phyloP scores from a whole-genome alignment of 2,329 filamentous ascomycete genomes.

The Penicillium corylophilum region DNA sequence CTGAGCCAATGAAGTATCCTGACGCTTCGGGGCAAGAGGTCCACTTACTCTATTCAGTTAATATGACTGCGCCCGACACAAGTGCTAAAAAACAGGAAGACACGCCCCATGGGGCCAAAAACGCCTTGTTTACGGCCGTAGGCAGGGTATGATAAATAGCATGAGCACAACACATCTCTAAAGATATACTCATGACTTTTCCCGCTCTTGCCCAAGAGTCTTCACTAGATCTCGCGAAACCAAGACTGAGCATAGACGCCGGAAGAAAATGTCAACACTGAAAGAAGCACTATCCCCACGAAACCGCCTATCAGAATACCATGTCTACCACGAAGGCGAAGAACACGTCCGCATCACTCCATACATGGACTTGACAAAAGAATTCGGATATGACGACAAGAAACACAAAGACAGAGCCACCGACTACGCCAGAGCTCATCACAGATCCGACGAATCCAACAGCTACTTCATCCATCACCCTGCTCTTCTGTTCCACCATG shows the following conservation, averaged over 20 bases:
- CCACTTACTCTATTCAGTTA: neutral
- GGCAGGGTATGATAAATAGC: neutral
- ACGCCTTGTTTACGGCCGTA: neutral
- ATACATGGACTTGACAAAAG: neutral
- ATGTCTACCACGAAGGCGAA: neutral
- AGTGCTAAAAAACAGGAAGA: neutral
- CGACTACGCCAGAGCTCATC: neutral
- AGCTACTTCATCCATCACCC: neutral
- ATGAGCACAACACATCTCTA: neutral
- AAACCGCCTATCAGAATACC: neutral
- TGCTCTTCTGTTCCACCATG: neutral
- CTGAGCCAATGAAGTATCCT: neutral
- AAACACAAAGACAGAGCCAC: neutral
- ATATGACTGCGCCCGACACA: neutral
- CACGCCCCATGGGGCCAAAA: neutral
- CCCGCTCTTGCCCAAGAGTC: neutral
- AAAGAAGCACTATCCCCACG: neutral
- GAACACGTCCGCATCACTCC: neutral
- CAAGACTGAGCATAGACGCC: too few relatives aligned
- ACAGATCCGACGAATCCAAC: neutral
- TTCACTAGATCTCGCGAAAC: too few relatives aligned
- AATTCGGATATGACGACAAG: neutral
- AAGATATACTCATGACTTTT: neutral
- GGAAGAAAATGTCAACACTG: neutral
- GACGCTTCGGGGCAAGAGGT: neutral